Conservation (phyloP, 2,329 filamentous ascomycete species). For the Phialophora verrucosa region DNA sequence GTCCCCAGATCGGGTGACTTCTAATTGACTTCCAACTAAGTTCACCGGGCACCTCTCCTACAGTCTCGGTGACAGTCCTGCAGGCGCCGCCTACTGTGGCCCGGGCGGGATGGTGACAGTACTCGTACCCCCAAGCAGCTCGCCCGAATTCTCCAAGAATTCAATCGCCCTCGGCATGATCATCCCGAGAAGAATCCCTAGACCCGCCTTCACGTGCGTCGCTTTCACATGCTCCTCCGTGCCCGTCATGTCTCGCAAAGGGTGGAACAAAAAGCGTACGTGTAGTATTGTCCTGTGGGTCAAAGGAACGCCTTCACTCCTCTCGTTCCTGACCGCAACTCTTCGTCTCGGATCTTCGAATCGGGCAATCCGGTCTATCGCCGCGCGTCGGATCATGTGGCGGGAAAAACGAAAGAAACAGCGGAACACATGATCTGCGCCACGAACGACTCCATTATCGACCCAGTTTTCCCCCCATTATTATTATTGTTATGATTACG, state of each 20-base stretch:
- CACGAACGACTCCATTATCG: background rate
- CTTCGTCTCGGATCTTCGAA: background rate
- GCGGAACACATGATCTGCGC: background rate
- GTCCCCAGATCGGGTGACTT: too few relatives aligned
- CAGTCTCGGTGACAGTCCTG: background rate
- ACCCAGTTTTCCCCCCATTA: background rate
- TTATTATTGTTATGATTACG: background rate
- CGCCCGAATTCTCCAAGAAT: background rate
- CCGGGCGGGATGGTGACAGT: too few relatives aligned
- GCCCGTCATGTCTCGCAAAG: background rate
- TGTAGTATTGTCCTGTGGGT: background rate
- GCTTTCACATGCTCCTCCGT: background rate
- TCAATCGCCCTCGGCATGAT: conserved; percentile 9
- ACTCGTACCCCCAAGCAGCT: background rate
- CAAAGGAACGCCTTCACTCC: background rate
- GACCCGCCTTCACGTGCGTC: background rate
- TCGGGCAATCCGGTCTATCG: background rate
- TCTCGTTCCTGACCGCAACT: background rate
- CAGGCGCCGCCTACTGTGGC: too few relatives aligned
- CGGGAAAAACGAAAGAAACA: background rate
- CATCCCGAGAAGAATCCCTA: background rate
- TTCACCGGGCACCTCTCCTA: too few relatives aligned
- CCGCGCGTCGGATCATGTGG: background rate
- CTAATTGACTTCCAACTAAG: too few relatives aligned
- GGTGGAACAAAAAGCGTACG: background rate